These are phyloP conservation scores for Voacanga thouarsii DNA, from an alignment of 257 asterid species.

Conservation along the genomic window DNA sequence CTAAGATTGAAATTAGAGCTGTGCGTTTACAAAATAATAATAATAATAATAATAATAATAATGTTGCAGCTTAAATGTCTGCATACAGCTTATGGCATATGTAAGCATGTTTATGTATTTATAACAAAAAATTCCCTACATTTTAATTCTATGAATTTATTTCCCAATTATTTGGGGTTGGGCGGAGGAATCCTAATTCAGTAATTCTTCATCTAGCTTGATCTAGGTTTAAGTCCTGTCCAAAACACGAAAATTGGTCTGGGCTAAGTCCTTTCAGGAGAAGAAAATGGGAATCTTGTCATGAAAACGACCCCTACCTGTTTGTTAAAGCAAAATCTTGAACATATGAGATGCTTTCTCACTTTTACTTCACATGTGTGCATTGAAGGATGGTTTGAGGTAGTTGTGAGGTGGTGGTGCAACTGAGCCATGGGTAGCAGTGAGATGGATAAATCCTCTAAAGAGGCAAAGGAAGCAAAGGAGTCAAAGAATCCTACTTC, in stretches of 20 bases:
- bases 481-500: slow-evolving; percentile 65
- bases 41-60: too few relatives aligned
- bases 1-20: background rate
- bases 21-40: background rate
- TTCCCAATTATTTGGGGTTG: background rate
- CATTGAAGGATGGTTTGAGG: slow-evolving; percentile 42
- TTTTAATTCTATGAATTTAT: background rate
- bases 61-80: background rate
- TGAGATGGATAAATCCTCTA: slow-evolving; percentile 74
- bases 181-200: background rate
- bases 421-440: slow-evolving; percentile 64
- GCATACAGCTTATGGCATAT: background rate
- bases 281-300: background rate
- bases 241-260: background rate
- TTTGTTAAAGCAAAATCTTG: background rate
- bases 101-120: background rate
- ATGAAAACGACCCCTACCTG: slow-evolving; percentile 3
- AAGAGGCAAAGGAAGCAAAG: slow-evolving; percentile 76
- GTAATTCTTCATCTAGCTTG: background rate
- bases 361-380: slow-evolving; percentile 8
- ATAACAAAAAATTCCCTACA: background rate
- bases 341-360: slow-evolving; percentile 4
- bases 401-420: slow-evolving; percentile 29
- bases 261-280: background rate
- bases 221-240: background rate